phyloP scores from a whole-genome alignment of 2,329 filamentous ascomycete genomes.

The Aspergillus caelatus region DNA sequence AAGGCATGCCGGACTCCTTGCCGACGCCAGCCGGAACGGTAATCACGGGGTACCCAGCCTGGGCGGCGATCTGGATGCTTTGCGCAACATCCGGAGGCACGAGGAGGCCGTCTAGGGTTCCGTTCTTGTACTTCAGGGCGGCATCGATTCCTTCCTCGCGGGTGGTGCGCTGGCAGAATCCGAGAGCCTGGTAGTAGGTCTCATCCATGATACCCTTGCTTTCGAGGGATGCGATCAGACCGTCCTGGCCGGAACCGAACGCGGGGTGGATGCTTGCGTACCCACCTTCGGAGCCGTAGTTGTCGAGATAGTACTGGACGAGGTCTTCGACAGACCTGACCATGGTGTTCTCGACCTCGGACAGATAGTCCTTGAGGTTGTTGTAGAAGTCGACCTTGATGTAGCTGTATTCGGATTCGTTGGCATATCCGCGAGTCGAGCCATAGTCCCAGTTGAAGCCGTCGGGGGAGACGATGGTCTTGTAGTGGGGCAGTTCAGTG shows the following conservation, averaged over 20 bases:
- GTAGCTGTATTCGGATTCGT: conserved; percentile 73
- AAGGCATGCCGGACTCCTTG: conserved; percentile 60
- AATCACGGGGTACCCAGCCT: conserved; percentile 74
- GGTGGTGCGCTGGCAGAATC: conserved; percentile 60
- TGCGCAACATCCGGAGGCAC: conserved; percentile 71
- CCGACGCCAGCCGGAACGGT: conserved; percentile 67
- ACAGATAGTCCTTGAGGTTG: conserved; percentile 66
- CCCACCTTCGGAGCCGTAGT: conserved; percentile 69
- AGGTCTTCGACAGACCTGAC: conserved; percentile 66
- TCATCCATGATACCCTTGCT: conserved; percentile 64
- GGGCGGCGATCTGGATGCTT: conserved; percentile 69
- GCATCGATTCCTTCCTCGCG: conserved; percentile 71
- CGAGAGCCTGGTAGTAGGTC: conserved; percentile 68
- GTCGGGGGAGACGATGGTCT: conserved; percentile 63
- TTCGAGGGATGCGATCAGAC: conserved; percentile 65
- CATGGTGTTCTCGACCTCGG: conserved; percentile 63
- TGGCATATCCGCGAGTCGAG: conserved; percentile 62
- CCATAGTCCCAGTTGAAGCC: conserved; percentile 79
- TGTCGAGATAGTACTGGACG: conserved; percentile 64
- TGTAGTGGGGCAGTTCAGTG: conserved; percentile 67
- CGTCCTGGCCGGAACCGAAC: conserved; percentile 71
- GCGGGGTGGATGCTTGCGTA: conserved; percentile 63
- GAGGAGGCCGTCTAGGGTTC: conserved; percentile 63
- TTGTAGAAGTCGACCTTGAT: conserved; percentile 67
- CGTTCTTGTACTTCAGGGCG: conserved; percentile 55